Percentiles rank a stretch among this genome's conserved stretches.
phyloP scores from a whole-genome alignment of 176 grass and related monocot species.

The Tillandsia fasciculata region DNA sequence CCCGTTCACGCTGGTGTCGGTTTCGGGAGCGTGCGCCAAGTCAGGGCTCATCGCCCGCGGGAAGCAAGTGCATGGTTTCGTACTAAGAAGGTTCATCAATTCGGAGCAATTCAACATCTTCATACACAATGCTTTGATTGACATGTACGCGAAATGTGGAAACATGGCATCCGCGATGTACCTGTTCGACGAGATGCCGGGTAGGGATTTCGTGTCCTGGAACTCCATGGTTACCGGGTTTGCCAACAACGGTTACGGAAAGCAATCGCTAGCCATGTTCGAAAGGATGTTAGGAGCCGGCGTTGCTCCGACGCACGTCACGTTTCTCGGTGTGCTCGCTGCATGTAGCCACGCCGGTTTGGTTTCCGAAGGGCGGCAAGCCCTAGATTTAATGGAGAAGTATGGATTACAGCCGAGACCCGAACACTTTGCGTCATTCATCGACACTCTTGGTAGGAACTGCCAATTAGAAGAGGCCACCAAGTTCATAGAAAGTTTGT shows the following conservation, averaged over 20 bases:
- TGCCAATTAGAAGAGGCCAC: slow-evolving; percentile 41
- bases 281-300: slow-evolving; percentile 44
- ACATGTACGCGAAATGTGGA: slow-evolving; percentile 64
- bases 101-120: slow-evolving; percentile 58
- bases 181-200: slow-evolving; percentile 33
- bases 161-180: slow-evolving; percentile 28
- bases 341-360: slow-evolving; percentile 63
- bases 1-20: slow-evolving; percentile 39
- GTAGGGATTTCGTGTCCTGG: slow-evolving; percentile 49
- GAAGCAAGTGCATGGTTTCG: slow-evolving; percentile 51
- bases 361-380: slow-evolving; percentile 31
- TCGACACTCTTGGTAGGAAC: slow-evolving; percentile 62
- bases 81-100: slow-evolving; percentile 27
- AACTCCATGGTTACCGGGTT: slow-evolving; percentile 68
- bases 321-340: slow-evolving; percentile 56
- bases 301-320: slow-evolving; percentile 49
- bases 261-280: slow-evolving; percentile 39
- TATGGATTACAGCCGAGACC: slow-evolving; percentile 48
- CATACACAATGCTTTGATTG: slow-evolving; percentile 47
- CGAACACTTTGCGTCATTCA: slow-evolving; percentile 44
- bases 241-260: slow-evolving; percentile 56
- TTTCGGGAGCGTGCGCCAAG: slow-evolving; percentile 39
- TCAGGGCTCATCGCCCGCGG: slow-evolving; percentile 33
- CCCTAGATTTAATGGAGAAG: slow-evolving; percentile 48
- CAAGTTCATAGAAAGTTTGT: slow-evolving; percentile 40